Conservation (phyloP, 495 filamentous ascomycete genomes). For the Neurospora sp. region DNA sequence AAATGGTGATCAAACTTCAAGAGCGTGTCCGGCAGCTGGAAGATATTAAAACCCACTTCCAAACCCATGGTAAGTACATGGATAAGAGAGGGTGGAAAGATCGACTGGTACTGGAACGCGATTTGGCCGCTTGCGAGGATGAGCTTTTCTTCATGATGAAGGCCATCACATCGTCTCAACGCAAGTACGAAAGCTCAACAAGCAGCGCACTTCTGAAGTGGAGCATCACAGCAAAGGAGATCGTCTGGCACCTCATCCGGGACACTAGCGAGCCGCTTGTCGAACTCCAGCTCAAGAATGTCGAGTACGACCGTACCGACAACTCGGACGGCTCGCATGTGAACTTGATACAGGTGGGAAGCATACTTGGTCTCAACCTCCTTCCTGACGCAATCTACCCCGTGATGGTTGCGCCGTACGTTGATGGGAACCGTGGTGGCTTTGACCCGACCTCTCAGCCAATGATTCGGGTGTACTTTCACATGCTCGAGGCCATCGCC, state of each 20-base stretch:
- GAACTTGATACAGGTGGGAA: constrained; percentile 79
- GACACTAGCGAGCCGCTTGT: constrained; percentile 81
- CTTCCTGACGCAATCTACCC: constrained; percentile 87
- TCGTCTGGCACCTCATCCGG: constrained; percentile 91
- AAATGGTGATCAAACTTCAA: constrained; percentile 86
- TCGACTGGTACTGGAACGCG: constrained; percentile 72
- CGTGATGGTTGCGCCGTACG: constrained; percentile 84
- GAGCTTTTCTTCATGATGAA: constrained; percentile 99
- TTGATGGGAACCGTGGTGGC: constrained; percentile 49
- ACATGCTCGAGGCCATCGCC: constrained; percentile 95
- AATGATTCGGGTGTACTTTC: constrained; percentile 91
- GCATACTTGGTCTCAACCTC: constrained; percentile 76
- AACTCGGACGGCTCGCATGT: constrained; percentile 94
- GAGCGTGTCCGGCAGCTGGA: constrained; percentile 87
- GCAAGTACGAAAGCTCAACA: constrained; percentile 67
- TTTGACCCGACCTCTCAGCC: constrained; percentile 44
- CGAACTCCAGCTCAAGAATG: constrained; percentile 83
- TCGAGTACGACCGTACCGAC: constrained; percentile 86
- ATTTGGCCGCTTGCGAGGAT: constrained; percentile 83
- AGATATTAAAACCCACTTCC: constrained; percentile 94
- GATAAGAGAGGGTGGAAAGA: constrained; percentile 90
- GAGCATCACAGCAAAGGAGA: constrained; percentile 82
- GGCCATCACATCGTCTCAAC: constrained; percentile 90
- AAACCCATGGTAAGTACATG: constrained; percentile 78
- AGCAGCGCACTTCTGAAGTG: constrained; percentile 74